Percentiles rank a stretch among this genome's conserved stretches.
Evolutionary conservation across 352 stramenopile genomes (phyloP).

Genomic region (Pythium grandisporangium): DNA sequence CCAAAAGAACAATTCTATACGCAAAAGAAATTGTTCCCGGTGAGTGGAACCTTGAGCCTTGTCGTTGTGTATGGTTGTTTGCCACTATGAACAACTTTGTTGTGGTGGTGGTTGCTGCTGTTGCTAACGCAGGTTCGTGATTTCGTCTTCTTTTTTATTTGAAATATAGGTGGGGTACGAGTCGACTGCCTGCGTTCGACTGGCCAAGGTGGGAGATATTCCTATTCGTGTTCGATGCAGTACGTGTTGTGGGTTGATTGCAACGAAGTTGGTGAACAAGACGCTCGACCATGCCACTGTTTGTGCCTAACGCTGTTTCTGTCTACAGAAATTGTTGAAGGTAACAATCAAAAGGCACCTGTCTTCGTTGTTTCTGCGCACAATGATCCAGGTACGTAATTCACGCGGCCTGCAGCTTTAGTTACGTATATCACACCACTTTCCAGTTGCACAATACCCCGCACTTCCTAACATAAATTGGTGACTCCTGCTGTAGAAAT

Average conservation of each 20-base stretch:
- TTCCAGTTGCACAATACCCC: no score
- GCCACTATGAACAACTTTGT: no score
- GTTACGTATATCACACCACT: no score
- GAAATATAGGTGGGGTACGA: constrained; percentile 12
- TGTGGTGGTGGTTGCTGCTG: no score
- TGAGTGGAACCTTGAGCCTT: no score
- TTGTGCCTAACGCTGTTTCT: not conserved
- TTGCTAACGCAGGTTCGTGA: no score
- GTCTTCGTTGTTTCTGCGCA: constrained; percentile 69
- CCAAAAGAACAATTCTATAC: constrained; percentile 65
- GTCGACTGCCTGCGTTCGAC: constrained; percentile 3
- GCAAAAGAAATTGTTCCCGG: constrained; percentile 70
- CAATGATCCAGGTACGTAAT: constrained; percentile 37
- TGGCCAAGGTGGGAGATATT: constrained; percentile 5
- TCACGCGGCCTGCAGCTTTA: no score
- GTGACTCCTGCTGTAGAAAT: constrained; percentile 22
- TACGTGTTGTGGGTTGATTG: not conserved
- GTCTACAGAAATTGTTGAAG: constrained; percentile 51
- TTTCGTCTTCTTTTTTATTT: not conserved
- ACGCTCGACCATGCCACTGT: no score
- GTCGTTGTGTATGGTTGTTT: no score
- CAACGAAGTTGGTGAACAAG: constrained; percentile 1
- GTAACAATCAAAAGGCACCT: constrained; percentile 69
- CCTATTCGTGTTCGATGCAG: constrained; percentile 13
- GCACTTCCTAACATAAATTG: no score